phyloP scores from a whole-genome alignment of 495 filamentous ascomycete species.

The Hypomontagnella monticulosa region DNA sequence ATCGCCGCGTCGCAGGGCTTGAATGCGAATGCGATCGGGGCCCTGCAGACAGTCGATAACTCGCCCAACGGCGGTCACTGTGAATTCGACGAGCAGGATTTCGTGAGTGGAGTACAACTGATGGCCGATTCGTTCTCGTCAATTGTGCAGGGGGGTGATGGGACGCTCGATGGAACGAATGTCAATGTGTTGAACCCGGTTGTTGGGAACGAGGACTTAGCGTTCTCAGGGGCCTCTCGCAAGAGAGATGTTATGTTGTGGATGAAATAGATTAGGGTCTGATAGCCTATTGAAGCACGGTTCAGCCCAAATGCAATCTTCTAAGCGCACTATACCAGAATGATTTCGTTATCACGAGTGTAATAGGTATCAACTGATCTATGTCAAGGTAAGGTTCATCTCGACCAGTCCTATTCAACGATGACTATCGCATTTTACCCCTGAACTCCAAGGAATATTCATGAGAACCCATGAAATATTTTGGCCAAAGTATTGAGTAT shows the following conservation, averaged over 20 bases:
- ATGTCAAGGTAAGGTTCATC: too few species aligned
- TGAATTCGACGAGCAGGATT: slow-evolving; percentile 60
- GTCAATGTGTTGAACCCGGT: slow-evolving; percentile 54
- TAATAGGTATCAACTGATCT: too few species aligned
- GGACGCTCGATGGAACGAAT: slow-evolving; percentile 54
- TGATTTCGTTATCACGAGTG: too few species aligned
- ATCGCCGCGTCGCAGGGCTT: slow-evolving; percentile 50
- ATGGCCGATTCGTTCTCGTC: slow-evolving; percentile 57
- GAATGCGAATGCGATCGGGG: slow-evolving; percentile 47
- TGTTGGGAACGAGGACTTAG: slow-evolving; percentile 56
- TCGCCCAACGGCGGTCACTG: slow-evolving; percentile 59
- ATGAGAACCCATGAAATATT: too few species aligned
- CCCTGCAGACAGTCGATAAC: slow-evolving; percentile 60
- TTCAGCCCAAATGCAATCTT: too few species aligned
- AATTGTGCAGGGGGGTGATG: slow-evolving; percentile 56
- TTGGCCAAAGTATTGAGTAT: background rate
- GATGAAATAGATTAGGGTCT: background rate
- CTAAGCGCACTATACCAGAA: too few species aligned
- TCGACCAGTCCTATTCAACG: background rate
- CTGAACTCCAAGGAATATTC: background rate
- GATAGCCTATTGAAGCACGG: too few species aligned
- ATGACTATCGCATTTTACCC: background rate
- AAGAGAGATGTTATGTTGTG: background rate
- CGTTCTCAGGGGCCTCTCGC: slow-evolving; percentile 43
- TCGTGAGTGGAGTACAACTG: slow-evolving; percentile 59